Base-by-base conservation (phyloP, 139 green algal genomes). In the Picochlorum sp. region DNA sequence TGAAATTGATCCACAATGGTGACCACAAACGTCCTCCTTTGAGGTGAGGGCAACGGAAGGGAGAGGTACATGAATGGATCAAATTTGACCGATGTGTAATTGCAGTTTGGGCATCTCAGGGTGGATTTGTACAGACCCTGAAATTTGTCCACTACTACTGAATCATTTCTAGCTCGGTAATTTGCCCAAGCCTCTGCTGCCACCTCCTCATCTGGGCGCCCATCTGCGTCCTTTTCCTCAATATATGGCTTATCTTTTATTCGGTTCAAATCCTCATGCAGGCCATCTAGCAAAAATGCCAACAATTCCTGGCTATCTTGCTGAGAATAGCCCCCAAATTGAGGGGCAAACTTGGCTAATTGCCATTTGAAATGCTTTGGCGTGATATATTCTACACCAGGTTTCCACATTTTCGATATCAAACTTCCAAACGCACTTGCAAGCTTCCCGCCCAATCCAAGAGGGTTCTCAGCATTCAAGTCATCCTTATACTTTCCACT, bases 51-150 rank as follows among this genome's bases (percentile, higher is more conserved):
- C 65, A 98, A 78, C 2, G 88, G 90, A 69, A 98, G 82, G 1
- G 89, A 90, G 20, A 98, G 74, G 73, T 96, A 97, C 88, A 96
- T 96, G 80, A 96, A 94, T 2, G 92, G 89, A 76, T 98, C 92
- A 65, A 97, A 97, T 65, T 93, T 97, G 54, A 89, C 72, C 9
- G 70, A 86, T 38, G 66, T 71, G 68, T 84, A 77, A 56, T 61
- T 28, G 77, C 92, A 98, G 3, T 79, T 46, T 4, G 92, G 91
- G 68, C 91, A 97, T 47, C 86, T 81, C 20, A 97, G 75, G 1
- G 79, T 90, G 28, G 82, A 92, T 73, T 94, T 94, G 78, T 88
- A 49, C 44, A 84, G 24, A 18, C 69, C 84, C 78, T 91, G 84
- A 66, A 92, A 95, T 56, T 85, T 74, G 82, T 97, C 91, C 9